phyloP scores from a whole-genome alignment of 1,284 basidiomycete genomes.

The Tilletia caries region DNA sequence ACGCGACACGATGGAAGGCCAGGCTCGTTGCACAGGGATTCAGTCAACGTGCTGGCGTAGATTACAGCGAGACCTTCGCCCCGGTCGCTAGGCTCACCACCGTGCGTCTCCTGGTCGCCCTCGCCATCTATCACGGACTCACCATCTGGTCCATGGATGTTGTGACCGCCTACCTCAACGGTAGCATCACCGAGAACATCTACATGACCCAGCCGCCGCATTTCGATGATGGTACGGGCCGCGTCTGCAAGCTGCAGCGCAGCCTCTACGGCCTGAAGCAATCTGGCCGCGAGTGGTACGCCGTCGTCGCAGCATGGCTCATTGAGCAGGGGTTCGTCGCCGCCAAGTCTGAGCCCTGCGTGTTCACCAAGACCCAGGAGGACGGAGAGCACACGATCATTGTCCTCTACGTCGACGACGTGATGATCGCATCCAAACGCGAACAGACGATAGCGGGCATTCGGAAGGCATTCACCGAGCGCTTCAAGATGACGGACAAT shows the following conservation, averaged over 20 bases:
- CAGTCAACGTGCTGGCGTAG: too few relatives aligned
- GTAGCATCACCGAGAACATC: conserved; percentile 3
- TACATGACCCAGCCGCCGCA: not conserved
- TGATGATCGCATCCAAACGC: not conserved
- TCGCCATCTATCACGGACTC: not conserved
- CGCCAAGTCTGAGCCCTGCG: not conserved
- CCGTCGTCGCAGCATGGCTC: not conserved
- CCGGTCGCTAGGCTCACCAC: not conserved
- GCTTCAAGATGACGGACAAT: conserved; percentile 9
- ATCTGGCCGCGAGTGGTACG: not conserved
- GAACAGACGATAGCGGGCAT: not conserved
- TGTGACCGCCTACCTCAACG: not conserved
- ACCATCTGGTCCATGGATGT: conserved; percentile 2
- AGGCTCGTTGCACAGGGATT: too few relatives aligned
- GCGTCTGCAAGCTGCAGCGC: not conserved
- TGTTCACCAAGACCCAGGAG: not conserved
- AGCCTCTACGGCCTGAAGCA: conserved; percentile 4
- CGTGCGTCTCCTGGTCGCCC: not conserved
- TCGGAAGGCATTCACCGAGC: not conserved
- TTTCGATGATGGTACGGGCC: too few relatives aligned
- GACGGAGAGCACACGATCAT: not conserved
- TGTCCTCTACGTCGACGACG: not conserved
- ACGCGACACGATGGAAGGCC: not conserved
- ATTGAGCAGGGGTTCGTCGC: not conserved
- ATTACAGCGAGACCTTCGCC: too few relatives aligned